Evolutionary conservation across 139 green algal genomes (phyloP).

Genomic region (Micromonas pusilla): DNA sequence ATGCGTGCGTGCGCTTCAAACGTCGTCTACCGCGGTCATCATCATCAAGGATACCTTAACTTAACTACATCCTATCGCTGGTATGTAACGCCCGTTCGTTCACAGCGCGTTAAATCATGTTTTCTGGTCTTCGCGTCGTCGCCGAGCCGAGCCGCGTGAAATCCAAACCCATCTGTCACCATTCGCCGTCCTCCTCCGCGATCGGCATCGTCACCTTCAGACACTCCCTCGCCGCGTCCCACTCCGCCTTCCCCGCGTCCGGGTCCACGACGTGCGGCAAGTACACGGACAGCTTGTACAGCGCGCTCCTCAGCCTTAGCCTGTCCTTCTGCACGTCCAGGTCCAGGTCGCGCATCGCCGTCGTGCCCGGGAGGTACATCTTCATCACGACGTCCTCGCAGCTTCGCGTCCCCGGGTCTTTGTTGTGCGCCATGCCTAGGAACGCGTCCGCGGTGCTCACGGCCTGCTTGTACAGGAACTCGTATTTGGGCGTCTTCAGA

Average conservation of each 20-base stretch:
- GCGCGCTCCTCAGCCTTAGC: not conserved
- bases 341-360: not conserved
- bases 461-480: slow-evolving; percentile 15
- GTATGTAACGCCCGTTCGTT: no score
- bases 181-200: not conserved
- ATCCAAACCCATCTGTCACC: no score
- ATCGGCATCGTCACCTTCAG: not conserved
- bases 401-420: not conserved
- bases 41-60: no score
- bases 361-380: slow-evolving; percentile 6
- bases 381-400: slow-evolving; percentile 12
- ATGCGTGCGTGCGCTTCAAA: no score
- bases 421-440: slow-evolving; percentile 12
- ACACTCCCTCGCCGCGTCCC: not conserved
- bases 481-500: not conserved
- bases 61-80: no score
- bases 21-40: no score
- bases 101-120: no score
- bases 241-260: slow-evolving; percentile 3
- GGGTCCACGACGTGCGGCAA: slow-evolving; percentile 13
- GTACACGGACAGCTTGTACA: slow-evolving; percentile 17
- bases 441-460: slow-evolving; percentile 6
- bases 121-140: no score
- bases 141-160: no score
- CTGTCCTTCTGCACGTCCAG: not conserved